Conservation (phyloP, 2,329 filamentous ascomycete species). For the Rutstroemia sydowiana region DNA sequence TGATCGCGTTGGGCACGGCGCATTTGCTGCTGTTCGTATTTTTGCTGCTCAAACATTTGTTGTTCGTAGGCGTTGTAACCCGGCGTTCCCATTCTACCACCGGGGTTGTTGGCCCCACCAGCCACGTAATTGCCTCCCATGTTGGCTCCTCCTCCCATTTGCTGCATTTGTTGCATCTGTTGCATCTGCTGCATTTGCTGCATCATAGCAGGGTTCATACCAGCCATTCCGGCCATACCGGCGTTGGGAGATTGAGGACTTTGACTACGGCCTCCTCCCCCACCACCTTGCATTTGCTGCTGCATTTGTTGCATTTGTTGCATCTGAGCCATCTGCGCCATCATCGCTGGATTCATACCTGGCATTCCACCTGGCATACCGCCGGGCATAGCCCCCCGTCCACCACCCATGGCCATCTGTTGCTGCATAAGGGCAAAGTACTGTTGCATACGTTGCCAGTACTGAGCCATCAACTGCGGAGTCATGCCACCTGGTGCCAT, state of each 20-base stretch:
- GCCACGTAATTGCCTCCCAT: slow-evolving; percentile 27
- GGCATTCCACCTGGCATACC: slow-evolving; percentile 51
- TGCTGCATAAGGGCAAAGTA: slow-evolving; percentile 95
- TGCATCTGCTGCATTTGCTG: slow-evolving; percentile 46
- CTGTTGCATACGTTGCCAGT: slow-evolving; percentile 97
- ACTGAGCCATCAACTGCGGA: slow-evolving; percentile 95
- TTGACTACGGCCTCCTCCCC: slow-evolving; percentile 25
- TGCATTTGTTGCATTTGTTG: slow-evolving; percentile 63
- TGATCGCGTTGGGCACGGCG: slow-evolving; percentile 36
- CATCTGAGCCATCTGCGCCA: slow-evolving; percentile 68
- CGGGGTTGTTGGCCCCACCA: slow-evolving; percentile 34
- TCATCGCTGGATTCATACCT: slow-evolving; percentile 68
- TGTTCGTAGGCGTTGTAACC: slow-evolving; percentile 57
- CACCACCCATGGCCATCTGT: slow-evolving; percentile 67
- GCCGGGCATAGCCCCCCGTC: slow-evolving; percentile 50
- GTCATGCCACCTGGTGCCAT: slow-evolving; percentile 63
- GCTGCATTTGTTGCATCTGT: slow-evolving; percentile 40
- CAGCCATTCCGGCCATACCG: slow-evolving; percentile 28
- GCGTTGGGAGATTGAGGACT: slow-evolving; percentile 28
- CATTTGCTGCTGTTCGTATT: slow-evolving; percentile 62
- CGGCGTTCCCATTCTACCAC: slow-evolving; percentile 34
- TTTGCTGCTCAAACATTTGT: slow-evolving; percentile 68
- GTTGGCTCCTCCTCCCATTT: slow-evolving; percentile 22
- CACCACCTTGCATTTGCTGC: slow-evolving; percentile 37
- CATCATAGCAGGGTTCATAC: slow-evolving; percentile 42